phyloP scores from a whole-genome alignment of 305 asterid genomes.

The Fraxinus sp. region DNA sequence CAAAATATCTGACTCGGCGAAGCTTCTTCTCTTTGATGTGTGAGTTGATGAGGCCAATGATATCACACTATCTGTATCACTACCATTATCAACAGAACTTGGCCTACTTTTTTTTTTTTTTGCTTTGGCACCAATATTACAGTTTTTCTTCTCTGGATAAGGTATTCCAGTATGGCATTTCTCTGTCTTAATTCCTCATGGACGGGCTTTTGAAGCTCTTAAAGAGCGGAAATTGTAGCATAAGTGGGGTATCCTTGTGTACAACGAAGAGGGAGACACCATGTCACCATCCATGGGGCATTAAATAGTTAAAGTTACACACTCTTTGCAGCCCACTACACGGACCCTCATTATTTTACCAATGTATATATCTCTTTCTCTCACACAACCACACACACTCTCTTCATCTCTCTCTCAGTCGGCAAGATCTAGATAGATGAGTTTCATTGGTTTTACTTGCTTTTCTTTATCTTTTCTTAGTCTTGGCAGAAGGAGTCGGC shows the following conservation, averaged over 20 bases:
- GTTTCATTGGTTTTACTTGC: neutral
- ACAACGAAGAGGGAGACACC: neutral
- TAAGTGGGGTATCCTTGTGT: neutral
- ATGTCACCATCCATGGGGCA: neutral
- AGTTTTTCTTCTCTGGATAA: constrained; percentile 9
- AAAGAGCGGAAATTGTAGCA: neutral
- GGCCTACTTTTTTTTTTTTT: no score
- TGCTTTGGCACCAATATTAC: no score
- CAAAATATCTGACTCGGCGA: no score
- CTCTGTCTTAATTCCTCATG: constrained; percentile 10
- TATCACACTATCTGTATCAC: no score
- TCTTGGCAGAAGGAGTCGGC: no score
- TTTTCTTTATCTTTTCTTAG: no score
- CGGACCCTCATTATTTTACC: neutral
- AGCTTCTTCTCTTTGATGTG: no score
- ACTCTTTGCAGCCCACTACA: neutral
- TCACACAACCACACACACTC: neutral
- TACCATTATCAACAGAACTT: no score
- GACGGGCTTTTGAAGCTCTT: neutral
- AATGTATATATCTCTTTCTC: neutral
- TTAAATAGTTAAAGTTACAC: neutral
- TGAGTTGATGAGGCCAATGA: no score
- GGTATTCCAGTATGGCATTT: neutral
- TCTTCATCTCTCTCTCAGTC: neutral
- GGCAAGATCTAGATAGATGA: neutral